These are phyloP conservation scores for Citrullus amarus DNA, from an alignment of 306 rosid species.

Conservation along the genomic window DNA sequence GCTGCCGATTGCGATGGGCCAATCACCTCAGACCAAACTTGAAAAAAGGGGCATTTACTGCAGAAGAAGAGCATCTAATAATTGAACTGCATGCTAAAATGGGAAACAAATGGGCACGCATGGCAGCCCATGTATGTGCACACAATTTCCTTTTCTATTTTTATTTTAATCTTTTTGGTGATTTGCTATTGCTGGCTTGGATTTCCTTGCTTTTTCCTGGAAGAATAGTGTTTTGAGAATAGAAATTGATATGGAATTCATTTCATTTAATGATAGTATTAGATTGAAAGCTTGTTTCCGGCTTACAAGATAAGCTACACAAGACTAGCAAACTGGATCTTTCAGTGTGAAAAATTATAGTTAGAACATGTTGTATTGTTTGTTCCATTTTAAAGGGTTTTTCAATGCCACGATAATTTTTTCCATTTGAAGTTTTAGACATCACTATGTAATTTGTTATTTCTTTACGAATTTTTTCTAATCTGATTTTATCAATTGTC, in stretches of 20 bases:
- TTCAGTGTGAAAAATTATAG: background rate
- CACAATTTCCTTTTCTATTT: slow-evolving; percentile 3
- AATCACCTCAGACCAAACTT: slow-evolving; percentile 96
- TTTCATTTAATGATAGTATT: background rate
- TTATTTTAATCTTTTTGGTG: slow-evolving; percentile 11
- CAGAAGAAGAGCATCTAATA: slow-evolving; percentile 68
- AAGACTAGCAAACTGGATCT: background rate
- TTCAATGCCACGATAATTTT: background rate
- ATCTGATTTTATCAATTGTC: background rate
- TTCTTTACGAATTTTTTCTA: background rate
- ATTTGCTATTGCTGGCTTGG: background rate
- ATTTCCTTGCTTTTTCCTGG: background rate
- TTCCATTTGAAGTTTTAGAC: background rate
- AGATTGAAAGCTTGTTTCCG: background rate
- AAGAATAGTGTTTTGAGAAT: background rate
- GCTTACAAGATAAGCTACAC: background rate
- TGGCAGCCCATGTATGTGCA: slow-evolving; percentile 79
- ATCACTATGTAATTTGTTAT: background rate
- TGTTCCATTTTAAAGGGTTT: background rate
- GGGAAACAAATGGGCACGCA: slow-evolving; percentile 99
- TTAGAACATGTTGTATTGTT: background rate
- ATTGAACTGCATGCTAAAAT: slow-evolving; percentile 75
- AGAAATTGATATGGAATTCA: background rate
- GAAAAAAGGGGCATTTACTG: slow-evolving; percentile 81
- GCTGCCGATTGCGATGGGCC: slow-evolving; percentile 97